Evolutionary conservation across 257 asterid species (phyloP).

Genomic region (Salvia hispanica): DNA sequence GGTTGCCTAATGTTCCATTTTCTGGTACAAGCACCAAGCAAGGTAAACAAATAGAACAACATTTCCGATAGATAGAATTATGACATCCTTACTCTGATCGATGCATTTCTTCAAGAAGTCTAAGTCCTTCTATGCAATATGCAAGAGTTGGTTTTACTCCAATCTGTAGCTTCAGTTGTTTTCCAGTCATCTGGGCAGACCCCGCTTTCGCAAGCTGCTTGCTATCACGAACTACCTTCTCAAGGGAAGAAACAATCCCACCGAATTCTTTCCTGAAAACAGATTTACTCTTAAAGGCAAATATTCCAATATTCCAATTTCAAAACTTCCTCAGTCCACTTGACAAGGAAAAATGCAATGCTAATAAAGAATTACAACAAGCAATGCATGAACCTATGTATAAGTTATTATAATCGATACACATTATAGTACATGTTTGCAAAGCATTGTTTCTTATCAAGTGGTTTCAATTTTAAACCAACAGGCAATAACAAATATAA

Average conservation of each 20-base stretch:
- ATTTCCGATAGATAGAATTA: not conserved
- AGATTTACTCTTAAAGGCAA: not conserved
- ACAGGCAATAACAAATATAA: too few relatives aligned
- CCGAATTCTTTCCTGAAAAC: slow-evolving; percentile 60
- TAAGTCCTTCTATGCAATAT: slow-evolving; percentile 70
- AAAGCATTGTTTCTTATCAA: too few relatives aligned
- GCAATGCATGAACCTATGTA: too few relatives aligned
- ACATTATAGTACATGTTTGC: too few relatives aligned
- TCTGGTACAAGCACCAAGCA: too few relatives aligned
- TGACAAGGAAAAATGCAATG: too few relatives aligned
- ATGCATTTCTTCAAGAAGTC: slow-evolving; percentile 78
- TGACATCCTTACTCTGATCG: slow-evolving; percentile 60
- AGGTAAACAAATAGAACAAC: slow-evolving; percentile 7
- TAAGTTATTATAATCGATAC: too few relatives aligned
- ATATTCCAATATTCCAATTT: slow-evolving; percentile 1
- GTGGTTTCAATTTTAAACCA: too few relatives aligned
- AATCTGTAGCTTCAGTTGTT: slow-evolving; percentile 62
- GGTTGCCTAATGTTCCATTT: too few relatives aligned
- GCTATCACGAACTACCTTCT: slow-evolving; percentile 70
- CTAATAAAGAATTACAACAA: too few relatives aligned
- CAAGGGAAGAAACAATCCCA: slow-evolving; percentile 50
- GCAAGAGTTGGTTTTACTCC: slow-evolving; percentile 74
- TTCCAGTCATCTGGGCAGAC: slow-evolving; percentile 42
- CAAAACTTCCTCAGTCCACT: not conserved
- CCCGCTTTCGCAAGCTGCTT: slow-evolving; percentile 53